phyloP scores from a whole-genome alignment of 1,284 basidiomycete genomes.

The Boletus subluridellus region DNA sequence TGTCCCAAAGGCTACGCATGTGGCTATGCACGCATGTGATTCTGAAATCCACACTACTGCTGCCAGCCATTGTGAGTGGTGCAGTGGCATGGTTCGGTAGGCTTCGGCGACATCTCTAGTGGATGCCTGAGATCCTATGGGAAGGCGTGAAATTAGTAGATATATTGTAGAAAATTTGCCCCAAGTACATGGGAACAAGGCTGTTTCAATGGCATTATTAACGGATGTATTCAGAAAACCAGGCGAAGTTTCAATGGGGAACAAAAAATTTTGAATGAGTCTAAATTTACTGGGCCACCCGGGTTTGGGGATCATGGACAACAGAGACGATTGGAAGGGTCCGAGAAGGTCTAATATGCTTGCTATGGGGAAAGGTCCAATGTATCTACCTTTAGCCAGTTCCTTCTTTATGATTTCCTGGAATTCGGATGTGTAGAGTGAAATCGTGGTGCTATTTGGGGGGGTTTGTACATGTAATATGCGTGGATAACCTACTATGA shows the following conservation, averaged over 20 bases:
- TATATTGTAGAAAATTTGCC: background rate
- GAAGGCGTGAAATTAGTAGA: rapidly evolving
- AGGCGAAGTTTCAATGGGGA: background rate
- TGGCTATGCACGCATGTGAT: background rate
- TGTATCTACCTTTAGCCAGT: no score
- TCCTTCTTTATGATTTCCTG: no score
- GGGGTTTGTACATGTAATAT: no score
- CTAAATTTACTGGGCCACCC: background rate
- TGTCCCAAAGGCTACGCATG: background rate
- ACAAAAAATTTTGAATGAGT: no score
- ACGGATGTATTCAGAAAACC: background rate
- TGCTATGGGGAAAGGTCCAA: no score
- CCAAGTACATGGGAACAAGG: background rate
- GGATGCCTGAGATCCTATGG: background rate
- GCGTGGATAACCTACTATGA: no score
- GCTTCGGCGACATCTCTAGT: background rate
- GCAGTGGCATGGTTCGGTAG: background rate
- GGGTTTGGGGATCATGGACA: background rate
- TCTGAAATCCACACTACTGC: rapidly evolving
- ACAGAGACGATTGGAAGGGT: no score
- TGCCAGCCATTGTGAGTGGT: background rate
- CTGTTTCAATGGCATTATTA: background rate
- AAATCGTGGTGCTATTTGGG: no score
- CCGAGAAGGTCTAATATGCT: no score
- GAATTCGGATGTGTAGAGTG: no score